Conservation (phyloP, 202 grass and related monocot genomes). For the Brachypodium distachyon region DNA sequence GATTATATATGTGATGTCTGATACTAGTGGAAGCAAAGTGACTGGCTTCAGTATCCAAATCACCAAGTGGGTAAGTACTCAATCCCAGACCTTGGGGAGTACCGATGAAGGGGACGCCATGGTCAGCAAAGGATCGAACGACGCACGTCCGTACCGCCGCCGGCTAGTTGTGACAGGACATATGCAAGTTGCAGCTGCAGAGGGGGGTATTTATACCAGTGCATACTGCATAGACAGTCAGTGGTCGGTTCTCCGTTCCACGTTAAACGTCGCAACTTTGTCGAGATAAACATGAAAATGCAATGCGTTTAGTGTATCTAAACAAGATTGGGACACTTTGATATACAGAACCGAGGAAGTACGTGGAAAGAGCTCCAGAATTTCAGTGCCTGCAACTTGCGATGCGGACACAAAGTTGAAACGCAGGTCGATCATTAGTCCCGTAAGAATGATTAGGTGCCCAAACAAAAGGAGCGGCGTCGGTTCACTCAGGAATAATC, state of each 20-base stretch:
- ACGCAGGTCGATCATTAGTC: background rate
- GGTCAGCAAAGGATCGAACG: background rate
- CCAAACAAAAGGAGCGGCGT: constrained; percentile 40
- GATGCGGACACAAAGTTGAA: background rate
- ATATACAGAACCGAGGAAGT: no score
- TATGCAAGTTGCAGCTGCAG: background rate
- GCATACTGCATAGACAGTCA: background rate
- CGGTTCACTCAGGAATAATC: constrained; percentile 4
- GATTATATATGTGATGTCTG: background rate
- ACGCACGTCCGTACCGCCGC: background rate
- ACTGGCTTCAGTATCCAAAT: background rate
- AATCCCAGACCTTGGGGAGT: constrained; percentile 50
- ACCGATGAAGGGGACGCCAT: constrained; percentile 38
- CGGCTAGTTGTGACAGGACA: background rate
- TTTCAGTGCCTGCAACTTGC: background rate
- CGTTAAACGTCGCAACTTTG: no score
- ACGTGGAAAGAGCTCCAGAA: constrained; percentile 12
- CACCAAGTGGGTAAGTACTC: background rate
- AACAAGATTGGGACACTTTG: no score
- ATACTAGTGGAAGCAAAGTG: no score
- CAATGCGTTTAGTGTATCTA: no score
- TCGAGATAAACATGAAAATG: no score
- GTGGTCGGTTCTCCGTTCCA: no score
- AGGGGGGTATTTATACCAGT: constrained; percentile 6
- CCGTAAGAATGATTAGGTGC: constrained; percentile 27